Percentiles rank a stretch among this genome's conserved stretches.
phyloP scores from a whole-genome alignment of 192 early-diverging fungal genomes.

The Coemansia biformis region DNA sequence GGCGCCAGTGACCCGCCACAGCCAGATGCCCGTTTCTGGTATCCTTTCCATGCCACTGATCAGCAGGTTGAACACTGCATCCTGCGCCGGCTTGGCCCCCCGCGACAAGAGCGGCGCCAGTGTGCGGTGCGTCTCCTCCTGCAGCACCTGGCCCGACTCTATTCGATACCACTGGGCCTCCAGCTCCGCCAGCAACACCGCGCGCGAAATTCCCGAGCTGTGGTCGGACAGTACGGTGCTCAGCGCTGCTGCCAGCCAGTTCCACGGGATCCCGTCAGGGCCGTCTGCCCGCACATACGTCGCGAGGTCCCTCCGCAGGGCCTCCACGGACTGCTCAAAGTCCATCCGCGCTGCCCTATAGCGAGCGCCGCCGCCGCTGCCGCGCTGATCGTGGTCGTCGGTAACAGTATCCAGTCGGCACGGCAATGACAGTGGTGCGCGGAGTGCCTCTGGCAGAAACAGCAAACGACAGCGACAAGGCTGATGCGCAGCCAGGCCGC shows the following conservation, averaged over 20 bases:
- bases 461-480: no score
- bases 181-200: conserved; percentile 35
- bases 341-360: conserved; percentile 12
- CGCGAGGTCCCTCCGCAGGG: conserved; percentile 19
- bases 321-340: conserved; percentile 14
- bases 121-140: conserved; percentile 17
- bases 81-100: conserved; percentile 10
- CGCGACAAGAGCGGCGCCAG: conserved; percentile 25
- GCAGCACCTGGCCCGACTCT: conserved; percentile 13
- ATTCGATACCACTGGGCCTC: conserved; percentile 31
- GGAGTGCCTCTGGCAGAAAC: no score
- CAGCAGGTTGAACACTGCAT: conserved; percentile 16
- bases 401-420: no score
- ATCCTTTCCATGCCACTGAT: conserved; percentile 17
- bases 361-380: not conserved
- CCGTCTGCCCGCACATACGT: conserved; percentile 5
- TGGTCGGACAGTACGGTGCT: conserved; percentile 17
- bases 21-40: conserved; percentile 25
- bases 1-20: conserved; percentile 34
- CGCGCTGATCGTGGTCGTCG: no score
- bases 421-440: not conserved
- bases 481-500: no score
- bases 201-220: conserved; percentile 30
- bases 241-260: conserved; percentile 18
- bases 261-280: conserved; percentile 33